These are phyloP conservation scores for Lojkania enalia DNA, from an alignment of 2,329 filamentous ascomycete genomes.

Conservation along the genomic window DNA sequence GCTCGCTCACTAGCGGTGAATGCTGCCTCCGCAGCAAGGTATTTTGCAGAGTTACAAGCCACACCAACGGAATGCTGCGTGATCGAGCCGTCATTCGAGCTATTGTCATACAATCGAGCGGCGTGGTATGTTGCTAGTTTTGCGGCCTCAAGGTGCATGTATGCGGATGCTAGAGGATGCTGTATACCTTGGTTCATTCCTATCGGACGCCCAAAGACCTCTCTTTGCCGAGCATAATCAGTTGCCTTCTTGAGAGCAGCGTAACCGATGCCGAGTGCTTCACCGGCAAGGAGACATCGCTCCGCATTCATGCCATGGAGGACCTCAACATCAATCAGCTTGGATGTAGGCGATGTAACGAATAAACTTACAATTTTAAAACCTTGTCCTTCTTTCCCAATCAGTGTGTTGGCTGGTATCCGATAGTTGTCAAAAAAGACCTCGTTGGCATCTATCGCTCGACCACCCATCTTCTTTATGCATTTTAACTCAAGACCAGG, in stretches of 20 bases:
- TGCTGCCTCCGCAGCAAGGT: constrained; percentile 63
- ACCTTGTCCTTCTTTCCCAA: constrained; percentile 74
- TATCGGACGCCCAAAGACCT: constrained; percentile 61
- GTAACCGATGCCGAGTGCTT: constrained; percentile 79
- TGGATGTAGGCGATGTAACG: not conserved
- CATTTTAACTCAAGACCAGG: constrained; percentile 67
- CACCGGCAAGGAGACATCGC: constrained; percentile 63
- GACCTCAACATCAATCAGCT: constrained; percentile 22
- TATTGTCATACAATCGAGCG: constrained; percentile 60
- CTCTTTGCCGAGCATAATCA: constrained; percentile 53
- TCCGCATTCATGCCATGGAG: constrained; percentile 57
- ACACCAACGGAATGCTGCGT: constrained; percentile 55
- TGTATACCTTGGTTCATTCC: constrained; percentile 64
- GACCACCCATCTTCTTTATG: constrained; percentile 85
- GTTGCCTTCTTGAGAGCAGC: constrained; percentile 55
- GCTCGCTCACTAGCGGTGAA: constrained; percentile 63
- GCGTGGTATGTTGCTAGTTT: constrained; percentile 65
- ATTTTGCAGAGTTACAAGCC: constrained; percentile 61
- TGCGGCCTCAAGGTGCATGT: constrained; percentile 64
- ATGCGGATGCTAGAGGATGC: constrained; percentile 62
- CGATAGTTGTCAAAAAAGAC: constrained; percentile 83
- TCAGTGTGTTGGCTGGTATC: constrained; percentile 65
- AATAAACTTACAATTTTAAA: constrained; percentile 66
- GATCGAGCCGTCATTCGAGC: constrained; percentile 43
- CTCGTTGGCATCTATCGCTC: constrained; percentile 82